These are phyloP conservation scores for Elasticomyces elasticus DNA, from an alignment of 495 filamentous ascomycete species.

Conservation along the genomic window DNA sequence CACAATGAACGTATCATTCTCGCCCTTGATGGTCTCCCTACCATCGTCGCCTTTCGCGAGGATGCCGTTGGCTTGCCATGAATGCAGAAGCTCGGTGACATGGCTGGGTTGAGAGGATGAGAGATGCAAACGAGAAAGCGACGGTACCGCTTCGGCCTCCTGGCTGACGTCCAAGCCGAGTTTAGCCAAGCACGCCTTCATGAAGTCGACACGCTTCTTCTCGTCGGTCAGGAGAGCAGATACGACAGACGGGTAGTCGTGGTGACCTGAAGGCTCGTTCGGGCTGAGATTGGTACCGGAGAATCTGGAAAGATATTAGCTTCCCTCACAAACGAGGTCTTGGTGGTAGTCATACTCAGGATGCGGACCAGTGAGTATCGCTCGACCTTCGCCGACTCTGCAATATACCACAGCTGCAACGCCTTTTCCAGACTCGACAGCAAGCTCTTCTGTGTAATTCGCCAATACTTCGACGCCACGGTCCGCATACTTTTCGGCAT, in stretches of 20 bases:
- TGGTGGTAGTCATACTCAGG: constrained; percentile 60
- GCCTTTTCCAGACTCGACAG: constrained; percentile 62
- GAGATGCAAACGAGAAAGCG: constrained; percentile 76
- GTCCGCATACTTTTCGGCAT: constrained; percentile 52
- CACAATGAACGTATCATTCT: constrained; percentile 77
- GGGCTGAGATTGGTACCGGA: constrained; percentile 65
- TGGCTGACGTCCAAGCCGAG: constrained; percentile 69
- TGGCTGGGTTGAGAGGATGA: constrained; percentile 57
- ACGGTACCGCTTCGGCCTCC: constrained; percentile 60
- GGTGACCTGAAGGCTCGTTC: constrained; percentile 40
- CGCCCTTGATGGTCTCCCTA: constrained; percentile 68
- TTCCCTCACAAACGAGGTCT: constrained; percentile 4
- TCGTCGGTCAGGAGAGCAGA: constrained; percentile 64
- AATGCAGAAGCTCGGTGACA: constrained; percentile 54
- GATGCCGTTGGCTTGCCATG: constrained; percentile 58
- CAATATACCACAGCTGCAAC: constrained; percentile 77
- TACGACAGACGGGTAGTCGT: constrained; percentile 44
- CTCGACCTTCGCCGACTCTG: constrained; percentile 73
- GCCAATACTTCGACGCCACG: constrained; percentile 72
- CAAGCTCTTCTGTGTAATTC: constrained; percentile 63
- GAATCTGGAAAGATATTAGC: constrained; percentile 48
- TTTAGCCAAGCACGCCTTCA: constrained; percentile 73
- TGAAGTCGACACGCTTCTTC: constrained; percentile 56
- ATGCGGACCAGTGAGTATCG: constrained; percentile 78
- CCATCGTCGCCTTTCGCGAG: constrained; percentile 42